These are phyloP conservation scores for Chrysoporthe puriensis DNA, from an alignment of 2,329 filamentous ascomycete species.

Conservation along the genomic window DNA sequence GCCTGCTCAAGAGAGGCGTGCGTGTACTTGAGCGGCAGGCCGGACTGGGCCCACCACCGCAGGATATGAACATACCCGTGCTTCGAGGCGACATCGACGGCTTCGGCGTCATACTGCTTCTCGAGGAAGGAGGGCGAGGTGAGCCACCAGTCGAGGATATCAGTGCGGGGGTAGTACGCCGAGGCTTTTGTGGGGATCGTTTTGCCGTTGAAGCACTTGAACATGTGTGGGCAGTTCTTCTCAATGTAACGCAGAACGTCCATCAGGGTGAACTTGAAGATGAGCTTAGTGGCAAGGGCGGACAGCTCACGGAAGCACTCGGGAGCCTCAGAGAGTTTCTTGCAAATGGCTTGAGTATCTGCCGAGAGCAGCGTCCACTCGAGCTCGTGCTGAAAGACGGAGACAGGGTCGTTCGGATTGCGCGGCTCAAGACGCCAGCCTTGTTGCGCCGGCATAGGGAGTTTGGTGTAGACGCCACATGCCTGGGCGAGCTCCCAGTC, in stretches of 20 bases:
- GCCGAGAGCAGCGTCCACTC: conserved; percentile 84
- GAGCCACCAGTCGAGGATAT: conserved; percentile 90
- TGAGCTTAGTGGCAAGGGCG: conserved; percentile 80
- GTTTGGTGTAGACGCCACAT: conserved; percentile 77
- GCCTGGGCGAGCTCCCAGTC: conserved; percentile 92
- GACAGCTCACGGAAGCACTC: conserved; percentile 74
- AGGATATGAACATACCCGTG: conserved; percentile 84
- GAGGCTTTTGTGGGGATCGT: conserved; percentile 88
- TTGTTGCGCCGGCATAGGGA: conserved; percentile 64
- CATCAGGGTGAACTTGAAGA: conserved; percentile 87
- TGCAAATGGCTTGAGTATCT: conserved; percentile 71
- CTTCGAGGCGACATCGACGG: conserved; percentile 84
- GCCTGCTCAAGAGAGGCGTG: conserved; percentile 87
- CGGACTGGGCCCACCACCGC: conserved; percentile 84
- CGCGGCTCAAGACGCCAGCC: conserved; percentile 69
- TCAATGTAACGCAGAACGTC: conserved; percentile 74
- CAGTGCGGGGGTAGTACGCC: conserved; percentile 79
- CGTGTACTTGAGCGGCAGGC: conserved; percentile 80
- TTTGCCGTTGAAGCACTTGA: conserved; percentile 84
- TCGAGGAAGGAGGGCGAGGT: conserved; percentile 80
- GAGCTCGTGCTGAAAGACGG: conserved; percentile 75
- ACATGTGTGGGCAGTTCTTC: conserved; percentile 68
- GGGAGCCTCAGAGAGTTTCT: conserved; percentile 71
- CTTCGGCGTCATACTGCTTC: conserved; percentile 84
- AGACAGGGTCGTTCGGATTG: conserved; percentile 64